Percentiles rank a stretch among this genome's conserved stretches.
Conservation (phyloP, 495 filamentous ascomycete species). For the Tuber aestivum region DNA sequence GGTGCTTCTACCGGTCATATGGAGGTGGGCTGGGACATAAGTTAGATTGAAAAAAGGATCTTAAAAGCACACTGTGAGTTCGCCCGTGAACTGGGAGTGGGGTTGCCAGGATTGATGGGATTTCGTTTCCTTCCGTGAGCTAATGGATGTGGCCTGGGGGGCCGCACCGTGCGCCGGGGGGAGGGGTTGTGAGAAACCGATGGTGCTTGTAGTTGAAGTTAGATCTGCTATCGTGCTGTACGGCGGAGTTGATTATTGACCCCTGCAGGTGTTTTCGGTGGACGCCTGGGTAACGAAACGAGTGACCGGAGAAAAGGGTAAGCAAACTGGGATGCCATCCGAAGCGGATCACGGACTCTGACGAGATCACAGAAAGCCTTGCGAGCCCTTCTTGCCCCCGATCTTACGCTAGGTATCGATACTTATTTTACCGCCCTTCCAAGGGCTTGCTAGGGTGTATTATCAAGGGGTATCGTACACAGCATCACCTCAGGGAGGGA, state of each 20-base stretch:
- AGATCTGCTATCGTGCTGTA: neutral
- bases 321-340: neutral
- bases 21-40: neutral
- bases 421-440: neutral
- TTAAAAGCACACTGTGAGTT: neutral
- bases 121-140: too few relatives aligned
- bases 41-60: neutral
- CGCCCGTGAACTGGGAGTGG: neutral
- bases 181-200: neutral
- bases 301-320: neutral
- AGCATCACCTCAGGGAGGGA: neutral
- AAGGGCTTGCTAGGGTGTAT: neutral
- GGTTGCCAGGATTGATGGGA: neutral
- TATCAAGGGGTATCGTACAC: neutral
- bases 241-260: neutral
- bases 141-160: neutral
- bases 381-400: neutral
- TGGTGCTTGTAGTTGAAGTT: neutral
- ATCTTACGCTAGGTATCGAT: neutral
- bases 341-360: neutral
- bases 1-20: neutral
- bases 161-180: neutral
- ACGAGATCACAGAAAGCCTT: neutral
- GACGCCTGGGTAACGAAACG: neutral
- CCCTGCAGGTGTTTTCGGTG: neutral